phyloP scores from a whole-genome alignment of 805 yeast genomes.

The Metschnikowia aberdeeniae region DNA sequence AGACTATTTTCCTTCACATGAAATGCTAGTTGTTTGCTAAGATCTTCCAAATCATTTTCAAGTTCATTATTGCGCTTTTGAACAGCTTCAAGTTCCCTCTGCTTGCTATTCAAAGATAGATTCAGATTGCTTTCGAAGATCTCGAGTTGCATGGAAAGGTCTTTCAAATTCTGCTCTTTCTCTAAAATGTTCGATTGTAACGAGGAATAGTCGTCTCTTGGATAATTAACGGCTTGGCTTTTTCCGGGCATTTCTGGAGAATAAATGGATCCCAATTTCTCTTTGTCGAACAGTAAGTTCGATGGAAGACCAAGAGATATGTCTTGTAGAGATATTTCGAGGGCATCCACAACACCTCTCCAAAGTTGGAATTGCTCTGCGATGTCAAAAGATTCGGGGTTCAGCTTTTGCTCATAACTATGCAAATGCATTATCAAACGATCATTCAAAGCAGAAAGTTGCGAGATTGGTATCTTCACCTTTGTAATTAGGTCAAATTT shows the following conservation, averaged over 20 bases:
- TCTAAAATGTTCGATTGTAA: conserved; percentile 7
- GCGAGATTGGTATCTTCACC: not conserved
- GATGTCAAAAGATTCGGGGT: not conserved
- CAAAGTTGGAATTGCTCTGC: not conserved
- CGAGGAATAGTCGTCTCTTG: not conserved
- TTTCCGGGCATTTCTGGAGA: not conserved
- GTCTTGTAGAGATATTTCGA: not conserved
- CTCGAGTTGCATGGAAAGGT: conserved; percentile 42
- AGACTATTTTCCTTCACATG: conserved; percentile 20
- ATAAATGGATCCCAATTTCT: not conserved
- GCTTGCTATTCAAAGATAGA: conserved; percentile 27
- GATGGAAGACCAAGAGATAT: not conserved
- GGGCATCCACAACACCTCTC: no score
- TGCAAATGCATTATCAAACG: not conserved
- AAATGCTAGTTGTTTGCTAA: conserved; percentile 19
- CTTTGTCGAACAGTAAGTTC: not conserved
- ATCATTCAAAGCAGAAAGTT: conserved; percentile 2
- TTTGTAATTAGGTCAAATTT: not conserved
- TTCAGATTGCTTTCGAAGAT: conserved; percentile 43
- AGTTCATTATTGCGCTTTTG: conserved; percentile 9
- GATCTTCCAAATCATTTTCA: conserved; percentile 10
- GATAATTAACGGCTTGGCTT: no score
- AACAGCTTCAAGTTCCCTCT: conserved; percentile 20
- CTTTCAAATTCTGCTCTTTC: conserved; percentile 29
- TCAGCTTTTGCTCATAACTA: not conserved